These are phyloP conservation scores for Xylaria sp. DNA, from an alignment of 2,329 filamentous ascomycete genomes.

Conservation along the genomic window DNA sequence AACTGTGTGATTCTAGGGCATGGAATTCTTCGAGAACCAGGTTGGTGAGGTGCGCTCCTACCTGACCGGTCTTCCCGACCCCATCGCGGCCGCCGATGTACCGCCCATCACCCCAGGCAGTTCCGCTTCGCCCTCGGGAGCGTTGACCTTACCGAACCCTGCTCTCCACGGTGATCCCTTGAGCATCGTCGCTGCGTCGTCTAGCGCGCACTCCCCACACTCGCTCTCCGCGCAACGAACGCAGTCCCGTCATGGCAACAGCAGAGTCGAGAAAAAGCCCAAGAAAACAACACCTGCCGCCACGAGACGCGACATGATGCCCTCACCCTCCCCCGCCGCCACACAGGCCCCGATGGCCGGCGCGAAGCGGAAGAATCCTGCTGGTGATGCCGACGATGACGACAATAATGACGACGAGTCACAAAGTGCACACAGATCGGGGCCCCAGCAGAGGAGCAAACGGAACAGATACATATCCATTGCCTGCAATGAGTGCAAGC, in stretches of 20 bases:
- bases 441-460: conserved; percentile 48
- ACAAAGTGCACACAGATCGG: conserved; percentile 16
- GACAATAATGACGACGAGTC: conserved; percentile 24
- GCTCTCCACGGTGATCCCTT: neutral
- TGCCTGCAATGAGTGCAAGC: conserved; percentile 65
- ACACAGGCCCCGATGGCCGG: conserved; percentile 10
- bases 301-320: conserved; percentile 10
- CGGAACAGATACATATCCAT: conserved; percentile 60
- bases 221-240: neutral
- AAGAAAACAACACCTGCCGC: conserved; percentile 11
- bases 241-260: conserved; percentile 6
- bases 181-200: neutral
- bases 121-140: conserved; percentile 10
- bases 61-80: conserved; percentile 28
- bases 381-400: conserved; percentile 11
- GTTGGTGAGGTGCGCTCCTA: conserved; percentile 33
- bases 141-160: neutral
- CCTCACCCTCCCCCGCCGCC: conserved; percentile 8
- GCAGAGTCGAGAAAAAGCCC: conserved; percentile 13
- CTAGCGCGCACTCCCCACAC: neutral
- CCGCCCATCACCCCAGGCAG: conserved; percentile 14
- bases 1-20: conserved; percentile 17
- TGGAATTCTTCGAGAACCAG: conserved; percentile 35
- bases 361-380: conserved; percentile 27
- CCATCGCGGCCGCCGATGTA: conserved; percentile 15